Evolutionary conservation across 2,329 filamentous ascomycete species (phyloP).

Genomic region (Phialophora verrucosa): DNA sequence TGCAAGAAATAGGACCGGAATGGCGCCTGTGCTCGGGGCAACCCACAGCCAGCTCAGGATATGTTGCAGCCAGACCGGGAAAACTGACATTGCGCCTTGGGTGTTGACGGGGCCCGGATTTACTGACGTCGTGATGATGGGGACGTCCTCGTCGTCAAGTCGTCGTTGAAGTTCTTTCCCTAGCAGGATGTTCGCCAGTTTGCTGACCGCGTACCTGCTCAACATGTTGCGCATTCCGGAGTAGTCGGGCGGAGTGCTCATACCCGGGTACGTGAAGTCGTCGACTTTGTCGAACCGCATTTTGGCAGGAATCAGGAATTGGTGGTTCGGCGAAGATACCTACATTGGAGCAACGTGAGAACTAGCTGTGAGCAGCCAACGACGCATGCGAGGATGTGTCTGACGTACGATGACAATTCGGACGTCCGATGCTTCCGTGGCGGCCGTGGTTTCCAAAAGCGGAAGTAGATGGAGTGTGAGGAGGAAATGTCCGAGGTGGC

Average conservation of each 20-base stretch:
- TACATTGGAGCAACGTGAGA: not conserved
- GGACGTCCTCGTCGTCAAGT: not conserved
- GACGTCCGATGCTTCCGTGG: not conserved
- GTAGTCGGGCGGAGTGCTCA: conserved; percentile 6
- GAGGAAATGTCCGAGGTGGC: not conserved
- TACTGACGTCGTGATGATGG: conserved; percentile 1
- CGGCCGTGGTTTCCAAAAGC: not conserved
- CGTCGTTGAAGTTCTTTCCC: conserved; percentile 25
- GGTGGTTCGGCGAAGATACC: not conserved
- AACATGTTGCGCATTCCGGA: conserved; percentile 15
- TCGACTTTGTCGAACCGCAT: not conserved
- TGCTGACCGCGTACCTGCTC: conserved; percentile 31
- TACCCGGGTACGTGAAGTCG: not conserved
- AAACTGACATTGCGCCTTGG: conserved; percentile 15
- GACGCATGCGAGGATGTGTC: not conserved
- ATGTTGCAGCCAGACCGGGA: conserved; percentile 9
- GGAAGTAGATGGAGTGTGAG: not conserved
- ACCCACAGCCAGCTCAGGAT: conserved; percentile 11
- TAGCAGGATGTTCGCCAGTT: conserved; percentile 30
- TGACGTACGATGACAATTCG: not conserved
- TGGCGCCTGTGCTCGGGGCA: not conserved
- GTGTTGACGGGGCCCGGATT: conserved; percentile 17
- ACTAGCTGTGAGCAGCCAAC: not conserved
- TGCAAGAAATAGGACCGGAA: not conserved
- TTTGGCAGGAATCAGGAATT: not conserved